Percentiles rank a stretch among this genome's conserved stretches.
Conservation (phyloP, 2,329 filamentous ascomycete genomes). For the Shiraia bambusicola region DNA sequence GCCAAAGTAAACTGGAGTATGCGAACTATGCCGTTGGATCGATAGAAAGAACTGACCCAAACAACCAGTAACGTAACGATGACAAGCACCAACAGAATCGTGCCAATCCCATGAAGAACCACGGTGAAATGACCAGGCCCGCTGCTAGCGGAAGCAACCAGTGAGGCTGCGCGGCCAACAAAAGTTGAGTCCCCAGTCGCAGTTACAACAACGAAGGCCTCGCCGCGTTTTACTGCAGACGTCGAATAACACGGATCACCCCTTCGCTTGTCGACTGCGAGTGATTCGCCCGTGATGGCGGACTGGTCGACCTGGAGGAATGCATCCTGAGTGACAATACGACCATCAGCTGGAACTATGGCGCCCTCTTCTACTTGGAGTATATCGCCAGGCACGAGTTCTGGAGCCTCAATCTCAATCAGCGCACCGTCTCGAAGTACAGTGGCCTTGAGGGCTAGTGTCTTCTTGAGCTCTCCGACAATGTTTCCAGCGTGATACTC, state of each 20-base stretch:
- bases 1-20: slow-evolving; percentile 85
- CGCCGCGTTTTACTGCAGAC: slow-evolving; percentile 86
- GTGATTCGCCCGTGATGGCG: slow-evolving; percentile 86
- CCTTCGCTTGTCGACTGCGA: slow-evolving; percentile 85
- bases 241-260: slow-evolving; percentile 81
- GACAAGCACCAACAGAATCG: slow-evolving; percentile 76
- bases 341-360: slow-evolving; percentile 86
- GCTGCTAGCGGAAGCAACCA: slow-evolving; percentile 74
- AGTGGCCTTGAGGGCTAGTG: slow-evolving; percentile 81
- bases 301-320: slow-evolving; percentile 92
- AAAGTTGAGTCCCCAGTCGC: slow-evolving; percentile 88
- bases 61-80: slow-evolving; percentile 77
- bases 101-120: slow-evolving; percentile 84
- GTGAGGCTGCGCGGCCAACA: slow-evolving; percentile 82
- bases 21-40: slow-evolving; percentile 74
- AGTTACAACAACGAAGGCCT: slow-evolving; percentile 79
- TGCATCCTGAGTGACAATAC: slow-evolving; percentile 78
- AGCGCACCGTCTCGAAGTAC: slow-evolving; percentile 79
- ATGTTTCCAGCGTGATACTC: slow-evolving; percentile 89
- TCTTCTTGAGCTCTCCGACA: slow-evolving; percentile 89
- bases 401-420: slow-evolving; percentile 76
- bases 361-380: slow-evolving; percentile 88
- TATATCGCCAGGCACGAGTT: slow-evolving; percentile 88
- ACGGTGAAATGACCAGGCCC: slow-evolving; percentile 87
- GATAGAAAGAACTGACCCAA: slow-evolving; percentile 87